Conservation (phyloP, 331 rosid genomes). For the Pyracantha coccinea region DNA sequence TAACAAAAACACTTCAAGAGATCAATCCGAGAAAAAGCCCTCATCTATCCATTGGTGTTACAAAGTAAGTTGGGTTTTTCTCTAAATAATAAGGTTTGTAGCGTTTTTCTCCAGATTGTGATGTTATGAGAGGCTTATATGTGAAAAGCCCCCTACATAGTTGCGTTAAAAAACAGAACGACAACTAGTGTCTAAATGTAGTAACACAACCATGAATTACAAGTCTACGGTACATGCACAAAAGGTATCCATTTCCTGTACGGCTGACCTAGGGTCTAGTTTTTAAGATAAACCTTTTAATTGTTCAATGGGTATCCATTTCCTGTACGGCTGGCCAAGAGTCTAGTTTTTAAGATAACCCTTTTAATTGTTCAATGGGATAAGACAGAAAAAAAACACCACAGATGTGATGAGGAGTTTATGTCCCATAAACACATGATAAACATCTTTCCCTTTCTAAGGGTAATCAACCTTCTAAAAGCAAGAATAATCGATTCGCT, state of each 20-base stretch:
- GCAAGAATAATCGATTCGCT: background rate
- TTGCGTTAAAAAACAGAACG: constrained; percentile 18
- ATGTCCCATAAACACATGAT: background rate
- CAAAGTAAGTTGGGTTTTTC: background rate
- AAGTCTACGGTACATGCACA: background rate
- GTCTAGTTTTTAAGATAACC: background rate
- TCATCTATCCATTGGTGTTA: background rate
- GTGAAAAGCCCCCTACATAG: constrained; percentile 36
- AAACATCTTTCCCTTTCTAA: background rate
- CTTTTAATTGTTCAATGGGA: background rate
- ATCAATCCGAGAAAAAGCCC: background rate
- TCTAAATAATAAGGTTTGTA: background rate
- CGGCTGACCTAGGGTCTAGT: background rate
- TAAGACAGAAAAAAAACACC: background rate
- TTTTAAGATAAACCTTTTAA: background rate
- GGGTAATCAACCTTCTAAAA: background rate
- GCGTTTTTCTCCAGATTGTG: background rate
- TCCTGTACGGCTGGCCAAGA: background rate
- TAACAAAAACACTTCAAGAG: background rate
- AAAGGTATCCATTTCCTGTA: background rate
- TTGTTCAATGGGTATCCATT: background rate
- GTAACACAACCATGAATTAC: too few relatives aligned
- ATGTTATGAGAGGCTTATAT: background rate
- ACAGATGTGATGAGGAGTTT: background rate
- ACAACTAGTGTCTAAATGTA: background rate